Conservation (phyloP, 257 asterid genomes). For the Solanum sejunctum region DNA sequence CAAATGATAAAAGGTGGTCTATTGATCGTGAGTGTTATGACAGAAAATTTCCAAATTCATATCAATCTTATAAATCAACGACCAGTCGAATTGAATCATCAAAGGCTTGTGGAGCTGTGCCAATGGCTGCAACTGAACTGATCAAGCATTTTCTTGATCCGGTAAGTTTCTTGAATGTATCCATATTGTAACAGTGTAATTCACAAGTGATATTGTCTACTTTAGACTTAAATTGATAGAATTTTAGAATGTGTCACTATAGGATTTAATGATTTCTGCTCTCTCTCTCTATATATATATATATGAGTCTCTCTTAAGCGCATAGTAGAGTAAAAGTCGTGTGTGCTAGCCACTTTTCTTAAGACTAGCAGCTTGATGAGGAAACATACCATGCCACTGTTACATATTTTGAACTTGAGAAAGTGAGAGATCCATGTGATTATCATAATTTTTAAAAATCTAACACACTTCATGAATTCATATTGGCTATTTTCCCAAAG, state of each 20-base stretch:
- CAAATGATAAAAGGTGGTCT: slow-evolving; percentile 26
- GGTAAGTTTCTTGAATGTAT: slow-evolving; percentile 13
- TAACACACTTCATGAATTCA: neutral
- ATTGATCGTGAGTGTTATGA: slow-evolving; percentile 42
- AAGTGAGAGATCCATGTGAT: neutral
- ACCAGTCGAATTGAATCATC: slow-evolving; percentile 59
- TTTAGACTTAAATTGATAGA: neutral
- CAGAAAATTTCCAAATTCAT: slow-evolving; percentile 32
- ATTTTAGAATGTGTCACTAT: neutral
- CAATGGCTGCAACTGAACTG: slow-evolving; percentile 31
- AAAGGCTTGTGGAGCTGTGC: slow-evolving; percentile 42
- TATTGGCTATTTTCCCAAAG: neutral
- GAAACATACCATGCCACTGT: neutral
- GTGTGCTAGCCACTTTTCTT: neutral
- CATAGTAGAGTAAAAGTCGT: neutral
- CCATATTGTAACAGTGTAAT: neutral
- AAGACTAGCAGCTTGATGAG: neutral
- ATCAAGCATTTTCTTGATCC: slow-evolving; percentile 43
- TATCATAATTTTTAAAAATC: neutral
- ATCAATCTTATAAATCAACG: slow-evolving; percentile 12
- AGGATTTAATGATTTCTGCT: neutral
- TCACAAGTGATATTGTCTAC: neutral
- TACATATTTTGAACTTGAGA: neutral
- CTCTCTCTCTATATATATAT: too few relatives aligned
- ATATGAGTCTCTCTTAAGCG: neutral